Evolutionary conservation across 2,329 filamentous ascomycete species (phyloP), one percentile per base, ranked within the genome.

Genomic region (Aureobasidium sp.): DNA sequence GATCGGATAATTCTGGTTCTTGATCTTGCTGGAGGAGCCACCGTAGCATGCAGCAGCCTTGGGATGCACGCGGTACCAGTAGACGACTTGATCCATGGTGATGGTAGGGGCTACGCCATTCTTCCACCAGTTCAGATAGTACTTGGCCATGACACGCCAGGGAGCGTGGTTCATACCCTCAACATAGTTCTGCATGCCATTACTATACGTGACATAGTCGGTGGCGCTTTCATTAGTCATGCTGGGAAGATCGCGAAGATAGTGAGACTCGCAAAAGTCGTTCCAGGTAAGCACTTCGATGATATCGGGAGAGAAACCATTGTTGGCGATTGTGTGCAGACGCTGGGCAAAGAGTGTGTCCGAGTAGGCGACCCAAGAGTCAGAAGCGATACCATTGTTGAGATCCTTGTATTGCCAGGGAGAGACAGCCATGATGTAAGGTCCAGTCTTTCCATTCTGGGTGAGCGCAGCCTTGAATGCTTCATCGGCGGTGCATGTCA

Each of bases 401-500:
- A 74, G 70, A 63, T 74, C 71, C 66, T 75, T 73, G 70, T 70
- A 75, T 66, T 75, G 73, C 73, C 73, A 75, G 26, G 73, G 73
- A 12, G 73, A 75, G 55, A 75, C 69, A 41, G 71, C 73, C 71
- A 74, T 74, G 59, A 75, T 74, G 67, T 74, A 75, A 59, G 73
- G 73, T 36, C 73, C 73, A 15, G 66, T 69, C 64, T 68, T 68
- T 63, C 70, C 70, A 47, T 71, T 69, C 64, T 69, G 70, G 63
- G 69, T 69, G 48, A 74, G 53, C 10, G 71, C 70, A 15, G 64
- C 67, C 66, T 73, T 69, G 70, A 75, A 74, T 29, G 71, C 69
- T 48, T 69, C 62, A 64, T 75, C 73, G 34, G 71, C 66, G 12
- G 66, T 66, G 62, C 63, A 64, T 41, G 70, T 72, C 53, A 70